Evolutionary conservation across 2,329 filamentous ascomycete species (phyloP).

Genomic region (Hypoxylon sp.): DNA sequence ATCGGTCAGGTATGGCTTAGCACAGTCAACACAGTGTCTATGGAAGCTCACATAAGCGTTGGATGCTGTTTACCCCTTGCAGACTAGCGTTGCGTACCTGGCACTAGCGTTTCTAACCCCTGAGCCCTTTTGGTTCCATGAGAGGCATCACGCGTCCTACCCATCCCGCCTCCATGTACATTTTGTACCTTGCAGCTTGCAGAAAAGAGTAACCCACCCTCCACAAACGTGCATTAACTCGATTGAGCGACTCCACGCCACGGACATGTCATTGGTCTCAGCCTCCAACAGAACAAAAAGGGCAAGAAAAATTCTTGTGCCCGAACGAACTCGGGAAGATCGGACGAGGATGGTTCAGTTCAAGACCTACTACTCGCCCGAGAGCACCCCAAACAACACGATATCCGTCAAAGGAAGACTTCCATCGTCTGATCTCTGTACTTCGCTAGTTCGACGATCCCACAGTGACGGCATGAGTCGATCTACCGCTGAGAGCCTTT

Average conservation of each 20-base stretch:
- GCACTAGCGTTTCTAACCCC: conserved; percentile 40
- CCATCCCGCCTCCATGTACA: conserved; percentile 9
- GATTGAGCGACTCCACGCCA: conserved; percentile 43
- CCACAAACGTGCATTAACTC: conserved; percentile 47
- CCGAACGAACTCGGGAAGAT: conserved; percentile 16
- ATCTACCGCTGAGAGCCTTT: conserved; percentile 20
- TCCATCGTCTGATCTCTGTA: conserved; percentile 36
- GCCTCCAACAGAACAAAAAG: conserved; percentile 35
- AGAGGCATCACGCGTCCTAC: conserved; percentile 29
- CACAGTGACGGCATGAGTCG: conserved; percentile 26
- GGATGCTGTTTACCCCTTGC: conserved; percentile 36
- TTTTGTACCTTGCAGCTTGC: conserved; percentile 40
- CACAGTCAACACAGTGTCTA: conserved; percentile 25
- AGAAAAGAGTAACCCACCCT: conserved; percentile 45
- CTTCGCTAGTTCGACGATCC: conserved; percentile 19
- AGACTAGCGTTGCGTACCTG: conserved; percentile 35
- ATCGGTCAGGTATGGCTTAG: conserved; percentile 5
- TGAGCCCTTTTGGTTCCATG: conserved; percentile 30
- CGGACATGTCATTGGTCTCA: conserved; percentile 44
- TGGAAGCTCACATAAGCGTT: conserved; percentile 36
- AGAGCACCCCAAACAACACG: conserved; percentile 6
- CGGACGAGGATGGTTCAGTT: conserved; percentile 16
- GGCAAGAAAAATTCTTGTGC: conserved; percentile 22
- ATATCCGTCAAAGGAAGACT: conserved; percentile 9
- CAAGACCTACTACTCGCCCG: not conserved